phyloP scores from a whole-genome alignment of 805 yeast genomes.

The Zygoascus ofunaensis region DNA sequence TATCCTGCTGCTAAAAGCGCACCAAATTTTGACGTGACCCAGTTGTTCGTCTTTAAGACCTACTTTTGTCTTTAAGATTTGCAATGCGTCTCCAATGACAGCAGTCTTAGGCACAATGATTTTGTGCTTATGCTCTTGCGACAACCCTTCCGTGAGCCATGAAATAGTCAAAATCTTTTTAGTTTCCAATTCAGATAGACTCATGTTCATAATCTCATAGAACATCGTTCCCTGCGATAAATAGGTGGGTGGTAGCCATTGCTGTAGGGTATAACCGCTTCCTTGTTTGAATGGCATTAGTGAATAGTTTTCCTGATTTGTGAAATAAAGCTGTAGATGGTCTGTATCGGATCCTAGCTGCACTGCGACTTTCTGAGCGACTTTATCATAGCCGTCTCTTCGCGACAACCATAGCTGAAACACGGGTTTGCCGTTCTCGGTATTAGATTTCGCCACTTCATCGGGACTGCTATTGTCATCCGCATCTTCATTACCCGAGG shows the following conservation, averaged over 20 bases:
- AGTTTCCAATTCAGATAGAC: conserved; percentile 68
- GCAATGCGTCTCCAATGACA: conserved; percentile 44
- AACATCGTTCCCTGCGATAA: conserved; percentile 34
- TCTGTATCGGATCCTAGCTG: conserved; percentile 47
- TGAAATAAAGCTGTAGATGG: conserved; percentile 56
- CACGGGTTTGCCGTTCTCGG: conserved; percentile 22
- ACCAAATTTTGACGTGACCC: conserved; percentile 30
- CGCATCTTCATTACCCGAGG: conserved; percentile 7
- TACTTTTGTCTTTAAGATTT: conserved; percentile 47
- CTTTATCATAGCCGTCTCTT: conserved; percentile 45
- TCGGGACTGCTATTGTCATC: conserved; percentile 2
- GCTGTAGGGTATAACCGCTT: conserved; percentile 31
- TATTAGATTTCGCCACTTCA: conserved; percentile 8
- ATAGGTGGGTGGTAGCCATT: conserved; percentile 19
- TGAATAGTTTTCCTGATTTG: conserved; percentile 44
- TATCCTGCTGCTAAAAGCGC: conserved; percentile 21
- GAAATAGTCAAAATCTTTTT: conserved; percentile 55
- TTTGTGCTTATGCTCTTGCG: conserved; percentile 60
- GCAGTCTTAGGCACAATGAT: conserved; percentile 59
- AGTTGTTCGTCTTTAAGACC: conserved; percentile 38
- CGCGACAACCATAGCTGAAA: conserved; percentile 57
- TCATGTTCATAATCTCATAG: conserved; percentile 69
- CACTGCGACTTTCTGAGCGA: conserved; percentile 54
- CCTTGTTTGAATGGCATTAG: conserved; percentile 20
- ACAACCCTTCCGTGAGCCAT: conserved; percentile 66